Conservation (phyloP, 2,329 filamentous ascomycete species). For the Corynespora cassiicola region DNA sequence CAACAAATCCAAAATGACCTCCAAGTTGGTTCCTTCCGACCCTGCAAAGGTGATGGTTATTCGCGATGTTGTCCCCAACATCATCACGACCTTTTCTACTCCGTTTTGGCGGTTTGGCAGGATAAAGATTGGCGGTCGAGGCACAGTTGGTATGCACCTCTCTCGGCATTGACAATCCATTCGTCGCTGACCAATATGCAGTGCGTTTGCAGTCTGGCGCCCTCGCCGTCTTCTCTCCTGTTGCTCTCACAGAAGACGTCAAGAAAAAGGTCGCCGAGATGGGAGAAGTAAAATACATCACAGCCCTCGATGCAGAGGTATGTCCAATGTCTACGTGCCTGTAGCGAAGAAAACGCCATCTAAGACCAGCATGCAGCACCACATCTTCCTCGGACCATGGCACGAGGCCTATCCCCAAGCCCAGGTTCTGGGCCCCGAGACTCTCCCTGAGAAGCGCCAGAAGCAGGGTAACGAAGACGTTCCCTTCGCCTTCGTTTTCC, state of each 20-base stretch:
- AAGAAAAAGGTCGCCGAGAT: slow-evolving; percentile 65
- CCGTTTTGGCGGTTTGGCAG: slow-evolving; percentile 84
- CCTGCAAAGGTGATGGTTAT: slow-evolving; percentile 89
- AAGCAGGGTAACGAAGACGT: slow-evolving; percentile 64
- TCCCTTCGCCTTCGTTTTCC: slow-evolving; percentile 70
- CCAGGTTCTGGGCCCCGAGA: slow-evolving; percentile 81
- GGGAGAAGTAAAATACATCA: slow-evolving; percentile 79
- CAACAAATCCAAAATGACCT: slow-evolving; percentile 34
- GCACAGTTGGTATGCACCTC: slow-evolving; percentile 71
- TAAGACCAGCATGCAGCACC: slow-evolving; percentile 64
- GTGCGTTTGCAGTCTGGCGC: slow-evolving; percentile 79
- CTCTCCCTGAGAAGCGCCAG: slow-evolving; percentile 81
- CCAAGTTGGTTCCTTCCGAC: slow-evolving; percentile 59
- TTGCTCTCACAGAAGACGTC: slow-evolving; percentile 79
- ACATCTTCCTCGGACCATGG: slow-evolving; percentile 92
- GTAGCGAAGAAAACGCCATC: not conserved
- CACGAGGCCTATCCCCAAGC: slow-evolving; percentile 78
- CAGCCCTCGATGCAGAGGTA: slow-evolving; percentile 81
- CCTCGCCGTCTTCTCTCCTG: slow-evolving; percentile 90
- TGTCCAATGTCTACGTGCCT: not conserved
- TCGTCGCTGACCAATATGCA: slow-evolving; percentile 44
- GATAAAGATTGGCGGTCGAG: slow-evolving; percentile 84
- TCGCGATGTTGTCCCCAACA: slow-evolving; percentile 77
- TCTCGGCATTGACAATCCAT: not conserved
- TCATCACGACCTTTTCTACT: slow-evolving; percentile 76